phyloP scores from a whole-genome alignment of 2,329 filamentous ascomycete species.

The Drechslerella dactyloides region DNA sequence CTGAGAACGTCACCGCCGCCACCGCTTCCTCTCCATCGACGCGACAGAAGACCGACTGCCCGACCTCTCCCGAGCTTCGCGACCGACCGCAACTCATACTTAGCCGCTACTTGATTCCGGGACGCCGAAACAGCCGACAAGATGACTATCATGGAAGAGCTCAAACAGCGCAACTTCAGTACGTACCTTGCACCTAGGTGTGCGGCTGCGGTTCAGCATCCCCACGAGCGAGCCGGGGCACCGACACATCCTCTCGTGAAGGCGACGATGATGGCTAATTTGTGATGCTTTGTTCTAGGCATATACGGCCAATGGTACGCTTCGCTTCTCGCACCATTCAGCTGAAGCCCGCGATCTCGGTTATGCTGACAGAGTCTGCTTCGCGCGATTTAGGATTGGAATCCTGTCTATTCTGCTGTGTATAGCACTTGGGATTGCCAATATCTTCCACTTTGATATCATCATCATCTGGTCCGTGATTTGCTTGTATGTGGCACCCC shows the following conservation, averaged over 20 bases:
- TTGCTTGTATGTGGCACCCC: constrained; percentile 62
- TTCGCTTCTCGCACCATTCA: constrained; percentile 21
- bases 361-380: constrained; percentile 26
- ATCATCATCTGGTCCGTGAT: constrained; percentile 61
- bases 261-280: constrained; percentile 29
- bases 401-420: constrained; percentile 74
- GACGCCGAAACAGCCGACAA: constrained; percentile 58
- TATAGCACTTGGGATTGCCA: constrained; percentile 72
- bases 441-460: constrained; percentile 67
- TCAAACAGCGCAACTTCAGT: constrained; percentile 77
- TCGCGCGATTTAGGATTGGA: constrained; percentile 65
- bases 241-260: constrained; percentile 15
- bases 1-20: constrained; percentile 3
- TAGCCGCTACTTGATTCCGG: constrained; percentile 18
- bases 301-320: constrained; percentile 79
- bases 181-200: constrained; percentile 58
- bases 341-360: constrained; percentile 16
- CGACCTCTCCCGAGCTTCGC: constrained; percentile 17
- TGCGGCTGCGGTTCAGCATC: constrained; percentile 2
- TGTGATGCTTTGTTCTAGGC: constrained; percentile 60
- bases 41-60: not conserved
- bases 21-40: not conserved
- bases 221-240: constrained; percentile 26
- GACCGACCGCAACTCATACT: constrained; percentile 13
- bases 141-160: constrained; percentile 74